Base-by-base conservation (phyloP, 2,329 filamentous ascomycete species). In the Monosporascus sp. region DNA sequence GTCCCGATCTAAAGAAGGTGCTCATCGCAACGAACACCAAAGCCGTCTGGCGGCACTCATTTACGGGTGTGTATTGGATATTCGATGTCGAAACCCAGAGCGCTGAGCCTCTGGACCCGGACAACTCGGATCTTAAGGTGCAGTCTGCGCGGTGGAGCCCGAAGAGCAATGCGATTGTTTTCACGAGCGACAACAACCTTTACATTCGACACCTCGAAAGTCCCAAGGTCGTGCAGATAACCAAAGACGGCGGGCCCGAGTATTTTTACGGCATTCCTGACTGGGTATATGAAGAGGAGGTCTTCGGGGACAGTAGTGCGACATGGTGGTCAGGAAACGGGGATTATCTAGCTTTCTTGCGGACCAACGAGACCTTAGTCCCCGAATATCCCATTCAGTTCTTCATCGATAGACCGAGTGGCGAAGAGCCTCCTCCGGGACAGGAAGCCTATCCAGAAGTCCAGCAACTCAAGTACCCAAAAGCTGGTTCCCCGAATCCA, bases 291-390 rank as follows among this genome's bases (percentile, higher is more conserved):
- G 90, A 96, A 67, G 79, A 82, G 59, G 90, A 96, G 69, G 90
- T 96, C 3, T 89, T 97, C 57, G 71, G 76, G 15, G 87, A 82
- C 1, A 88, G 89, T 61, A 90, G 83, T 56, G 93, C 89, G 5
- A 95, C 92, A 1, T 99, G 95, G 94, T 99, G 92, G 92, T 93
- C 90, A 36, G 81, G 86, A 37, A 90, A 95, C 67, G 94, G 92
- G 50, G 87, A 90, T 63, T 96, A 89, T 67, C 74, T 99, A 54
- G 90, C 94, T 22, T 99, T 96, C 69, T 75, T 99, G 55, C 86
- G 91, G 31, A 99, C 94, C 6, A 94, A 99, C 67, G 95, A 99
- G 73, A 91, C 91, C 0, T 80, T 82, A 24, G 94, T 99, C 1
- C 92, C 93, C 0, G 90, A 92, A 59, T 99, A 90, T 62, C 91